phyloP scores from a whole-genome alignment of 768 basidiomycete genomes.

The Amanita pallidorosea region DNA sequence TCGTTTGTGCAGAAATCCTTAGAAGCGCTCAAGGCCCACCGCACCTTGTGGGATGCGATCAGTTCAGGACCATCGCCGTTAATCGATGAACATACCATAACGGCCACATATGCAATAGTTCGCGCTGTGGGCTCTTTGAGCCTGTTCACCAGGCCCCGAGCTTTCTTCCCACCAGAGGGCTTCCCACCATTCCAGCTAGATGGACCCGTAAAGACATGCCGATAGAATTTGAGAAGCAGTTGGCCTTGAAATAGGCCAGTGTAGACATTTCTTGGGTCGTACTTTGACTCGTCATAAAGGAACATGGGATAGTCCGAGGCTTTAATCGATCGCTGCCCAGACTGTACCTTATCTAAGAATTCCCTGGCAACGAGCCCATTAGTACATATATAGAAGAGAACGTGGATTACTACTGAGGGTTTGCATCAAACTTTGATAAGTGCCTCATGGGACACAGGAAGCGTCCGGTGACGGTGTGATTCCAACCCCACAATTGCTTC shows the following conservation, averaged over 20 bases:
- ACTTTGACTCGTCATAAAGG: neutral
- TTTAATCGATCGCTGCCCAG: neutral
- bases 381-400: neutral
- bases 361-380: neutral
- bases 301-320: neutral
- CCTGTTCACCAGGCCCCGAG: neutral
- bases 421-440: neutral
- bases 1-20: neutral
- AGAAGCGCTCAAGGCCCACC: neutral
- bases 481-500: neutral
- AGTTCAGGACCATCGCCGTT: neutral
- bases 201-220: neutral
- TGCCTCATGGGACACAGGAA: slow-evolving; percentile 1
- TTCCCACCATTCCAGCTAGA: neutral
- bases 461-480: neutral
- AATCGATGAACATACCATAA: slow-evolving; percentile 1
- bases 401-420: neutral
- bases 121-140: neutral
- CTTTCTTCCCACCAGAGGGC: neutral
- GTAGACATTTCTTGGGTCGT: neutral
- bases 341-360: neutral
- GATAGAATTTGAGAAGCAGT: neutral
- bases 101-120: slow-evolving; percentile 1
- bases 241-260: neutral
- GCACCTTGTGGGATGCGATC: neutral